A percentile compares a stretch with the other conserved stretches of the same genome.
These are phyloP conservation scores for Phylloporus sp. DNA, from an alignment of 768 basidiomycete species.

Conservation along the genomic window DNA sequence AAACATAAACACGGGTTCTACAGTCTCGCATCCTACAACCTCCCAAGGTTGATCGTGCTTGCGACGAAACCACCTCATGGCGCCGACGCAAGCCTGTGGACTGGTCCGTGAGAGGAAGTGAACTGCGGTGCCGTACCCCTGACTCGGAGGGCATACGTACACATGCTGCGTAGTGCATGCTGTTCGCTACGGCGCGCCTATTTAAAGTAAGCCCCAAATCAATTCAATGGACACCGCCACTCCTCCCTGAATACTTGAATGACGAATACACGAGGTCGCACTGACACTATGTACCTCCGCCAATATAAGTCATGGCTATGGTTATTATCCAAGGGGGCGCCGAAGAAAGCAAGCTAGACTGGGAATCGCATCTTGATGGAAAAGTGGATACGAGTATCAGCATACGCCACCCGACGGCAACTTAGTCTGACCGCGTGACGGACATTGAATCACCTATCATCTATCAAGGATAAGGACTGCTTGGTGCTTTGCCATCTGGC, in stretches of 20 bases:
- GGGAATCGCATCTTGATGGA: too few species aligned
- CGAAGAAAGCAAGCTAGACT: too few species aligned
- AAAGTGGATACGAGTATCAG: too few species aligned
- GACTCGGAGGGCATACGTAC: constrained; percentile 7
- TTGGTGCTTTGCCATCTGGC: too few species aligned
- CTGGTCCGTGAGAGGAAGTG: constrained; percentile 13
- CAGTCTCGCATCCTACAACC: constrained; percentile 60
- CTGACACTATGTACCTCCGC: neutral
- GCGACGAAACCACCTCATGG: constrained; percentile 44
- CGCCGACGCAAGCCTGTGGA: constrained; percentile 13
- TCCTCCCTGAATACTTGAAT: neutral
- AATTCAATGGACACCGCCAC: constrained; percentile 25
- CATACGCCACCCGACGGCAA: too few species aligned
- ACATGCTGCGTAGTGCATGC: constrained; percentile 1
- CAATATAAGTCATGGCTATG: too few species aligned
- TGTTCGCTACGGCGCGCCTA: constrained; percentile 9
- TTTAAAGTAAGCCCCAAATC: constrained; percentile 12
- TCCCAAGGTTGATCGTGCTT: constrained; percentile 65
- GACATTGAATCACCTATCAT: too few species aligned
- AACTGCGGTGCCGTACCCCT: constrained; percentile 16
- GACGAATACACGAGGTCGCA: neutral
- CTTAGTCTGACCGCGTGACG: too few species aligned
- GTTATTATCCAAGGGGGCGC: too few species aligned
- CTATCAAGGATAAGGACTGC: too few species aligned
- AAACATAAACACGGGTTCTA: constrained; percentile 62